Percentiles rank a stretch among this genome's conserved stretches.
Conservation (phyloP, 805 yeast species). For the Spencermartinsiella europaea region DNA sequence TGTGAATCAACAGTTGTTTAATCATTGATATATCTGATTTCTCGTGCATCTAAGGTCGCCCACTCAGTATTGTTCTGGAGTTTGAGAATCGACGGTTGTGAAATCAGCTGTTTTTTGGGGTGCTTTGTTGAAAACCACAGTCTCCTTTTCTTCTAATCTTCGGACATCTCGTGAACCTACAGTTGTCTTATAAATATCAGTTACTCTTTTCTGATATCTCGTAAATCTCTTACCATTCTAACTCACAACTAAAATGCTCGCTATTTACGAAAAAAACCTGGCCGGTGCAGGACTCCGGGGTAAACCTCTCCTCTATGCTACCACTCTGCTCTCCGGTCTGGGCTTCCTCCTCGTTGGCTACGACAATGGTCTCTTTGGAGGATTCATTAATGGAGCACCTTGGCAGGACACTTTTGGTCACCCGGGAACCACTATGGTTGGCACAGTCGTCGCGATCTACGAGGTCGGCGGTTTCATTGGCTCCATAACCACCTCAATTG, state of each 20-base stretch:
- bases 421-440: slow-evolving; percentile 3
- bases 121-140: no score
- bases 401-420: slow-evolving; percentile 8
- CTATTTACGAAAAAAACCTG: slow-evolving; percentile 1
- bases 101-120: no score
- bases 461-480: slow-evolving; percentile 13
- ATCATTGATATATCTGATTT: no score
- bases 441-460: slow-evolving; percentile 14
- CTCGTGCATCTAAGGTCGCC: no score
- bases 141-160: no score
- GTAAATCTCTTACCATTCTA: no score
- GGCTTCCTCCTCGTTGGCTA: slow-evolving; percentile 9
- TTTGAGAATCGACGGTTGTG: no score
- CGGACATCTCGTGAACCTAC: no score
- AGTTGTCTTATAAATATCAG: no score
- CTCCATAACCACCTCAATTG: slow-evolving; percentile 7
- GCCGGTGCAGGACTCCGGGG: slow-evolving; percentile 8
- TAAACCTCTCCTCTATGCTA: neutral
- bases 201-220: no score
- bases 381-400: slow-evolving; percentile 11
- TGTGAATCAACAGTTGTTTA: no score
- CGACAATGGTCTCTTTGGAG: slow-evolving; percentile 13
- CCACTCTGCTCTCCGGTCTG: slow-evolving; percentile 10
- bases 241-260: neutral
- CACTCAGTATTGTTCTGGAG: no score